These are phyloP conservation scores for Neurospora sp. DNA, from an alignment of 495 filamentous ascomycete species.

Conservation along the genomic window DNA sequence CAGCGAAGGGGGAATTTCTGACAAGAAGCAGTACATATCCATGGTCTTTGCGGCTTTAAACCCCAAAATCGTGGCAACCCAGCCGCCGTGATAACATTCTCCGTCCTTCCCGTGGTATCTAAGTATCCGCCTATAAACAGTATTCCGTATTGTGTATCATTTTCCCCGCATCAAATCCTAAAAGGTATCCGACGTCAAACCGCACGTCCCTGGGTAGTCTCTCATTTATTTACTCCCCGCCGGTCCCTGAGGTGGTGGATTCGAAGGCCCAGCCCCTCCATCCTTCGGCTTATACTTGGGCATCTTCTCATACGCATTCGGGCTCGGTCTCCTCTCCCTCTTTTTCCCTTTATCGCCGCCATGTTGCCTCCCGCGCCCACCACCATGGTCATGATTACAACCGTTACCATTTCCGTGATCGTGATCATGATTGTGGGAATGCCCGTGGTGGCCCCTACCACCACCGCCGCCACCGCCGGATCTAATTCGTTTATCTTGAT, in stretches of 20 bases:
- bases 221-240: neutral
- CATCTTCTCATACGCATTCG: slow-evolving; percentile 94
- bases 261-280: neutral
- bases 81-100: neutral
- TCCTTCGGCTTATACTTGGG: slow-evolving; percentile 46
- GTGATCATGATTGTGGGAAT: slow-evolving; percentile 23
- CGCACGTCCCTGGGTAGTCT: neutral
- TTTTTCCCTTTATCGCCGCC: slow-evolving; percentile 26
- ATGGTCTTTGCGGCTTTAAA: neutral
- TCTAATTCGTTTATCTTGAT: slow-evolving; percentile 6
- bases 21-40: neutral
- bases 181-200: neutral
- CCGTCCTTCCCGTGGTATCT: neutral
- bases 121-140: neutral
- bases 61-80: neutral
- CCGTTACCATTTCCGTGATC: slow-evolving; percentile 27
- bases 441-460: neutral
- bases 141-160: neutral
- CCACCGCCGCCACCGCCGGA: slow-evolving; percentile 8
- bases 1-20: neutral
- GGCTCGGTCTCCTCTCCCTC: slow-evolving; percentile 55
- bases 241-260: neutral
- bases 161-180: neutral
- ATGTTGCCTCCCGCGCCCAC: slow-evolving; percentile 13
- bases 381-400: slow-evolving; percentile 26